These are phyloP conservation scores for Chimonanthus salicifolius DNA, from an alignment of 164 flowering plant species.

Conservation along the genomic window DNA sequence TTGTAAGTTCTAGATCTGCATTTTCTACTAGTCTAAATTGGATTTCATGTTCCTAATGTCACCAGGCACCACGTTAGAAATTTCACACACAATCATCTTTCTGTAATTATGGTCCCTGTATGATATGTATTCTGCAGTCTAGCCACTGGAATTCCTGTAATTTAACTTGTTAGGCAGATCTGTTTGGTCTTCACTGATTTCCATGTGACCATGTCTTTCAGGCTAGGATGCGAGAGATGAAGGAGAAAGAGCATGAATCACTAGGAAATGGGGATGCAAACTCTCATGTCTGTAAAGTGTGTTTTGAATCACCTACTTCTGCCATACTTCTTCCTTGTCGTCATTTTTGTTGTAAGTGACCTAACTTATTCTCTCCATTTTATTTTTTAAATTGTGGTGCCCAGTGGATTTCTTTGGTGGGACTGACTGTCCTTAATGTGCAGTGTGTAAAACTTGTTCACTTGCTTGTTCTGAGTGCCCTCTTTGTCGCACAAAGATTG, in stretches of 20 bases:
- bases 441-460: constrained; percentile 97
- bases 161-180: neutral
- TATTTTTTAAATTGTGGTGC: neutral
- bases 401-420: neutral
- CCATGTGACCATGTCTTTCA: constrained; percentile 15
- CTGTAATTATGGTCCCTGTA: no score
- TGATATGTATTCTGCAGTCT: no score
- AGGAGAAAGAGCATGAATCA: constrained; percentile 63
- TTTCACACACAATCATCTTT: no score
- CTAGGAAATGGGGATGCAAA: constrained; percentile 62
- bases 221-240: constrained; percentile 98
- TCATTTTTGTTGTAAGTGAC: constrained; percentile 86
- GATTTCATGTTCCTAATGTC: no score
- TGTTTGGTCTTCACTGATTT: constrained; percentile 2
- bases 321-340: constrained; percentile 96
- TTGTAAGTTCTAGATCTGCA: no score
- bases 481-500: constrained; percentile 79
- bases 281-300: constrained; percentile 91
- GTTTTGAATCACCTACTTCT: constrained; percentile 86
- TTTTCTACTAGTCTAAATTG: no score
- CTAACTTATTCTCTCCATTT: neutral
- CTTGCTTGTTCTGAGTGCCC: constrained; percentile 96
- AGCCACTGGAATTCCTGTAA: no score
- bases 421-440: constrained; percentile 14
- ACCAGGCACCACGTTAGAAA: no score